phyloP scores from a whole-genome alignment of 352 stramenopile species.

The Phytophthora foliorum region DNA sequence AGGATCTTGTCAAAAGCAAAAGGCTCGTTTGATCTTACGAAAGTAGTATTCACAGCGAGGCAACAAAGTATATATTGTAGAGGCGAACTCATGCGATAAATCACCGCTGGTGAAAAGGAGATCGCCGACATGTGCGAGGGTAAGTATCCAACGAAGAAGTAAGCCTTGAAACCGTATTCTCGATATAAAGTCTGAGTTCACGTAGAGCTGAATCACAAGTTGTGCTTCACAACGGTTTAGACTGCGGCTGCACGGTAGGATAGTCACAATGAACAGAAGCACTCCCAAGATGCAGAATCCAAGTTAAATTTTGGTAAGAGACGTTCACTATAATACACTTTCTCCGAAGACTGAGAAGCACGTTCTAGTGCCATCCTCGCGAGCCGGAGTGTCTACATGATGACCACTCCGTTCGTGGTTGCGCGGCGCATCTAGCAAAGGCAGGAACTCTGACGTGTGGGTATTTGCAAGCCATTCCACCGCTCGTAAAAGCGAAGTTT shows the following conservation, averaged over 20 bases:
- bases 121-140: neutral
- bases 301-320: neutral
- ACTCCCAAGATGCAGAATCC: neutral
- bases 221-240: neutral
- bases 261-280: neutral
- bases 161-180: too few species aligned
- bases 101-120: neutral
- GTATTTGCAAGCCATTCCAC: neutral
- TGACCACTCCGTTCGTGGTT: neutral
- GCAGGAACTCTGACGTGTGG: neutral
- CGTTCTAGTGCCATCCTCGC: neutral
- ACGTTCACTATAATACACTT: too few species aligned
- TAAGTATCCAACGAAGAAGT: constrained; percentile 11
- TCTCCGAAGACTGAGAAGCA: too few species aligned
- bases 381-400: neutral
- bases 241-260: neutral
- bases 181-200: neutral
- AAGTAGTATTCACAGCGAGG: too few species aligned
- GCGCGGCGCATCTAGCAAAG: neutral
- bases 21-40: too few species aligned
- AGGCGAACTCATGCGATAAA: neutral
- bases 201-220: neutral
- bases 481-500: neutral
- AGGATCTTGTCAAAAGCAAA: too few species aligned
- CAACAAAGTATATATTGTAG: neutral